Percentiles rank a stretch among this genome's conserved stretches.
phyloP scores from a whole-genome alignment of 805 yeast genomes.

The Diddensiella transvaalensis region DNA sequence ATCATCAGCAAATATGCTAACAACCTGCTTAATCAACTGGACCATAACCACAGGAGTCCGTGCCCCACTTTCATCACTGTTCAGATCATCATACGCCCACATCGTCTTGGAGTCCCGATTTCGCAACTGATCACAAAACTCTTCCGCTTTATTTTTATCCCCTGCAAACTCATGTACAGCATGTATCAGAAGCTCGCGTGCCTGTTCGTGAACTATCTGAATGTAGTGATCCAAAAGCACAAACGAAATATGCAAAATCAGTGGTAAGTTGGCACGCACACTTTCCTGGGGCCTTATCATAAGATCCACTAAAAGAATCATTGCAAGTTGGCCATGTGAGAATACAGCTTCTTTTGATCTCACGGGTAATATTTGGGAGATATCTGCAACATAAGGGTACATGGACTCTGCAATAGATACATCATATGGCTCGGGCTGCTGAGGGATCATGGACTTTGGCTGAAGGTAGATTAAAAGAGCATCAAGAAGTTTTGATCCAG shows the following conservation, averaged over 20 bases:
- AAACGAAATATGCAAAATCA: constrained; percentile 73
- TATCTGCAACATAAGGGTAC: constrained; percentile 75
- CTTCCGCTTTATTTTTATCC: constrained; percentile 48
- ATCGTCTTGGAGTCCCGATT: constrained; percentile 44
- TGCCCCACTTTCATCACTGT: constrained; percentile 71
- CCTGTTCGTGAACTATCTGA: constrained; percentile 78
- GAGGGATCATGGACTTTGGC: constrained; percentile 89
- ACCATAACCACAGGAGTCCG: constrained; percentile 88
- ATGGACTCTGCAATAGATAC: constrained; percentile 36
- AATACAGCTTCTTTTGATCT: constrained; percentile 66
- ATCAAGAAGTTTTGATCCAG: constrained; percentile 54
- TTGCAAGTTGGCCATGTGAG: constrained; percentile 82
- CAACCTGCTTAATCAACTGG: constrained; percentile 55
- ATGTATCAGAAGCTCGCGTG: constrained; percentile 69
- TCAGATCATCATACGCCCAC: constrained; percentile 87
- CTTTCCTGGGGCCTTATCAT: constrained; percentile 60
- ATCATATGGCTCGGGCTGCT: constrained; percentile 38
- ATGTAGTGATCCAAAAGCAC: constrained; percentile 86
- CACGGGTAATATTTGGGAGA: constrained; percentile 53
- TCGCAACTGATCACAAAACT: constrained; percentile 56
- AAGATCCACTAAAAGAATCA: constrained; percentile 80
- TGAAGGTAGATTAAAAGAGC: constrained; percentile 65
- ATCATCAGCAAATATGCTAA: constrained; percentile 48
- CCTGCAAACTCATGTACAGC: constrained; percentile 62
- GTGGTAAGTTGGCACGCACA: constrained; percentile 57